Conservation (phyloP, 345 rosid genomes). For the Arabis hirsuta region DNA sequence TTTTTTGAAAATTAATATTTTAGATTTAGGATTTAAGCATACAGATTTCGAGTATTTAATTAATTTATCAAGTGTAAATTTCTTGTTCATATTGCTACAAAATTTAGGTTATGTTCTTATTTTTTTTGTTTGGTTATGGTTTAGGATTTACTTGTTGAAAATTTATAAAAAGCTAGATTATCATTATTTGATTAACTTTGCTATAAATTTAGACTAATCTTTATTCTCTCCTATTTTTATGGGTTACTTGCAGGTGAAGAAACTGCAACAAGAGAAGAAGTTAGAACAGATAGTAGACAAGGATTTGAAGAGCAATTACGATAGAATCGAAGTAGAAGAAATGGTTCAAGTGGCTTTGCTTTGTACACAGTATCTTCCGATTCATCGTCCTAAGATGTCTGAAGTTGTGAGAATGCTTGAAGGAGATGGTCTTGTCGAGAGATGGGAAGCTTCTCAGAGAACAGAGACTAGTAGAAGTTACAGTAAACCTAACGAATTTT, state of each 20-base stretch:
- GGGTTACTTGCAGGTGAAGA: conserved; percentile 65
- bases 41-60: no score
- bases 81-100: no score
- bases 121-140: neutral
- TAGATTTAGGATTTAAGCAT: no score
- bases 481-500: conserved; percentile 69
- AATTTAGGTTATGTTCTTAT: neutral
- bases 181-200: neutral
- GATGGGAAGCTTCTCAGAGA: conserved; percentile 96
- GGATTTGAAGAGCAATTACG: conserved; percentile 73
- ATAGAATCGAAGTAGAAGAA: conserved; percentile 78
- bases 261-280: conserved; percentile 87
- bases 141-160: neutral
- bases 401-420: conserved; percentile 95
- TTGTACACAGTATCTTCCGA: conserved; percentile 81
- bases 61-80: no score
- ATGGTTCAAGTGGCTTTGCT: conserved; percentile 86
- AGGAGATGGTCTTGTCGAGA: conserved; percentile 96
- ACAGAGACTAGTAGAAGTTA: conserved; percentile 49
- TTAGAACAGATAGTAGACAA: conserved; percentile 84
- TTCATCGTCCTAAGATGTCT: conserved; percentile 90
- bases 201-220: neutral
- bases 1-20: no score
- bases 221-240: neutral
- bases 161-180: neutral